phyloP scores from a whole-genome alignment of 768 basidiomycete genomes.

The Butyriboletus loyo region DNA sequence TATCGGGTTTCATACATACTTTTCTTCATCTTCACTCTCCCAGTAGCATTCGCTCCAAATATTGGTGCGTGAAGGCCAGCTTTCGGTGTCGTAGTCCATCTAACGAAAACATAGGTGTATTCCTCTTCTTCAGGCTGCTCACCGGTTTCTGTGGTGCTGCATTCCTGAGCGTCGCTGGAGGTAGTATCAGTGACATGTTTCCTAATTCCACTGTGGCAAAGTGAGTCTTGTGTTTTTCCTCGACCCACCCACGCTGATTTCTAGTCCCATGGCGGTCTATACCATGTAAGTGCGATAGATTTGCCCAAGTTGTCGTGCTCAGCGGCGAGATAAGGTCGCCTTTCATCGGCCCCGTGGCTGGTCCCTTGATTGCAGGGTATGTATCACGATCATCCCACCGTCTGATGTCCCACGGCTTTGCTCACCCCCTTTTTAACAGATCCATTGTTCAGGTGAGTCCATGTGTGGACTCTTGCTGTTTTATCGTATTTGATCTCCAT shows the following conservation, averaged over 20 bases:
- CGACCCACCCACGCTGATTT: constrained; percentile 5
- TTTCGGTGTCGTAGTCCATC: not conserved
- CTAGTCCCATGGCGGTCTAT: constrained; percentile 56
- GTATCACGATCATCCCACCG: constrained; percentile 16
- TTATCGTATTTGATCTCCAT: not conserved
- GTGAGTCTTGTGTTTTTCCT: constrained; percentile 35
- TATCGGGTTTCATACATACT: constrained; percentile 59
- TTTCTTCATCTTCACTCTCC: constrained; percentile 64
- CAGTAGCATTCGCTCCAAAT: constrained; percentile 71
- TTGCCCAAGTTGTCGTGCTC: not conserved
- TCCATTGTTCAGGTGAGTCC: constrained; percentile 65
- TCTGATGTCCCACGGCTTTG: not conserved
- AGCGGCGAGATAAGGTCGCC: constrained; percentile 34
- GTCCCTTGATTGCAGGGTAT: constrained; percentile 59
- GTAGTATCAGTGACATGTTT: constrained; percentile 58
- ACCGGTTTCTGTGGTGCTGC: constrained; percentile 54
- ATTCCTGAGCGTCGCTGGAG: constrained; percentile 62
- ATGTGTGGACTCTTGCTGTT: not conserved
- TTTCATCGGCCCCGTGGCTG: constrained; percentile 54
- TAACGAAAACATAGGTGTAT: constrained; percentile 41
- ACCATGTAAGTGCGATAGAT: constrained; percentile 32
- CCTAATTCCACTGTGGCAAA: constrained; percentile 53
- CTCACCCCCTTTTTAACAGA: constrained; percentile 27
- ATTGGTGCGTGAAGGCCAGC: constrained; percentile 37
- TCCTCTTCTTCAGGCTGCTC: constrained; percentile 59